Base-by-base conservation (phyloP, 345 rosid genomes). In the Aquilaria malaccensis region DNA sequence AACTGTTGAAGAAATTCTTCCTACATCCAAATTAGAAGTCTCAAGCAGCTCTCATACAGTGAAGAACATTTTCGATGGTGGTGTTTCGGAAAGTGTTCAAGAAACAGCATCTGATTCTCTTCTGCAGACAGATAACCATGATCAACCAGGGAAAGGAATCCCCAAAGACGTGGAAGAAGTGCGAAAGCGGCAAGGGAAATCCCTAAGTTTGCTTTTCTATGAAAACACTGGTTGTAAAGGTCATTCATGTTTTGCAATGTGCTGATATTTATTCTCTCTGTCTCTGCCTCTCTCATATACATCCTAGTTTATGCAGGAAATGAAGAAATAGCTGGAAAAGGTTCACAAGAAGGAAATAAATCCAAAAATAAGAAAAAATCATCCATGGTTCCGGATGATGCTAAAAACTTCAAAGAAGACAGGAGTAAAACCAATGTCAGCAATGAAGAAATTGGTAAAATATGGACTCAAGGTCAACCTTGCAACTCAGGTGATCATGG, bases 331-430 rank as follows among this genome's bases (percentile, higher is more conserved):
- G 51, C 55, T 32, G 57, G 60, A 33, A 64, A 50, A 52, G 72
- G 70, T 55, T 77, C 46, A 51, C 59, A 41, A 32, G 73, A 76
- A 77, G 73, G 73, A 74, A 78, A 61, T 65, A 79, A 59, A 45
- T 70, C 55, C 31, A 80, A 75, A 62, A 65, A 55, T 62, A 62
- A 22, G 58, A 58, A 67, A 61, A 74, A 65, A 53, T 55, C 75
- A 32, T 54, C 53, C 41, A 72, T 60, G 53, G 70, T 66, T 54
- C 59, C 71, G 33, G 67, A 75, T 68, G 64, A 37, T 66, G 82
- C 74, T 68, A 79, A 58, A 11, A 50, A 45, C 15, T 76, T 77
- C 78, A 80, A 76, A 76, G 69, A 58, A 62, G 78, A 79, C 45
- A 70, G 57, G 54, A 71, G 54, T 14, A 69, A 32, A 33, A 22